Evolutionary conservation across 2,329 filamentous ascomycete species (phyloP), one percentile per base, ranked within the genome.

Genomic region (Alternaria metachromatica): DNA sequence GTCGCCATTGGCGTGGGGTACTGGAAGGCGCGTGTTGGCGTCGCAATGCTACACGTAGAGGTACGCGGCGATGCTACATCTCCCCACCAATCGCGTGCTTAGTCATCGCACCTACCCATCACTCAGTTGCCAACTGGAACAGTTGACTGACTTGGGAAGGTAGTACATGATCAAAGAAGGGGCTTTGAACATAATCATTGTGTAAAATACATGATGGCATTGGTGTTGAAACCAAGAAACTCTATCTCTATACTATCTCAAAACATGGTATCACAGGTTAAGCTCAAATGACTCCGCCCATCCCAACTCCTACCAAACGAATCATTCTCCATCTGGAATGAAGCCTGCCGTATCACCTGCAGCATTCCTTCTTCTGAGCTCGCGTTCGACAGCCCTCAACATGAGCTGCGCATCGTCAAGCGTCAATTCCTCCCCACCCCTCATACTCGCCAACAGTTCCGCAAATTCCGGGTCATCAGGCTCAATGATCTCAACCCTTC

Each of bases 1-100:
- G 80, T 79, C n/a, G 86, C 80, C 85, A 88, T 88, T 20, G 53
- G 48, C 55, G 54, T 61, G 37, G 60, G 33, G 58, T 23, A 23
- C 13, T 12, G 43, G 13, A 28, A 43, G 43, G 44, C 54, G 66
- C 28, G 49, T 11, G 43, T 43, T 37, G 48, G 53, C 20, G 55
- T 55, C 53, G 53, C 45, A 21, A 43, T 54, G 55, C 13, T 55
- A 20, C 21, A 56, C 4, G 2, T 62, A 4, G 55, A 56, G 33
- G 50, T 60, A 44, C 37, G 44, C 37, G 37, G 48, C 58, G 58
- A 59, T 58, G 58, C 50, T 60, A 68, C 63, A 59, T 65, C 56
- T 55, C 54, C 61, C 58, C 51, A 55, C 45, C 23, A 41, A 18
- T 8, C 12, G 15, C 25, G n/a, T 18, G 66, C 66, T 69, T 67